Evolutionary conservation across 2,329 filamentous ascomycete species (phyloP), one percentile per base, ranked within the genome.

Genomic region (Penicillium sp.): DNA sequence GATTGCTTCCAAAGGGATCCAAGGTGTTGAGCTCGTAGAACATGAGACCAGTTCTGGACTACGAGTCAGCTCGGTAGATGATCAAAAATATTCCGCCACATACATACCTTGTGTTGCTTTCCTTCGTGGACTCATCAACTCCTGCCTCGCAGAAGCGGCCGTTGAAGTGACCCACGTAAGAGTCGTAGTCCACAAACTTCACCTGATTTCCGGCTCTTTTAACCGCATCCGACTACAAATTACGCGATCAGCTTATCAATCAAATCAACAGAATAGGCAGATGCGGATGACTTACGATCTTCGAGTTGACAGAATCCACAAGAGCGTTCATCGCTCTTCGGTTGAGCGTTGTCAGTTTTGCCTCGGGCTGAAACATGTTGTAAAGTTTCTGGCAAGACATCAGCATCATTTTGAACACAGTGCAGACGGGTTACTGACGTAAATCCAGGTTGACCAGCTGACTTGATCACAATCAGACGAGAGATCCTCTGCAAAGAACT

Each of bases 1-100:
- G 50, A 24, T 43, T 47, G 6, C 1, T n/a, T 36, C 50, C 48
- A 9, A 48, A n/a, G 7, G 33, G 32, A 18, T 53, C 50, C 40
- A 7, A 28, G 2, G 43, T 50, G 34, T 47, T 50, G 5, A 50
- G 43, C 44, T 52, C 43, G 36, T 50, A 52, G 46, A 52, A 52
- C 45, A 53, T 50, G 8, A 50, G 39, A 4, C 28, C 29, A 25
- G 39, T 25, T 18, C 44, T 47, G 29, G 8, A 32, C 11, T 11
- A 32, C 3, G 4, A 32, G 29, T 32, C 29, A 32, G 29, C 29
- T 32, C 7, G 29, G 8, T 32, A 18, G 4, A 32, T 32, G 3
- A 32, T 32, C 7, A 11, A 11, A 32, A 32, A 18, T 29, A 7
- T 25, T 12, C 1, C 9, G 11, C 9, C 24, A 9, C 9, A 27